Conservation (phyloP, 108 stramenopile species). For the Cyclostephanos tholiformis region DNA sequence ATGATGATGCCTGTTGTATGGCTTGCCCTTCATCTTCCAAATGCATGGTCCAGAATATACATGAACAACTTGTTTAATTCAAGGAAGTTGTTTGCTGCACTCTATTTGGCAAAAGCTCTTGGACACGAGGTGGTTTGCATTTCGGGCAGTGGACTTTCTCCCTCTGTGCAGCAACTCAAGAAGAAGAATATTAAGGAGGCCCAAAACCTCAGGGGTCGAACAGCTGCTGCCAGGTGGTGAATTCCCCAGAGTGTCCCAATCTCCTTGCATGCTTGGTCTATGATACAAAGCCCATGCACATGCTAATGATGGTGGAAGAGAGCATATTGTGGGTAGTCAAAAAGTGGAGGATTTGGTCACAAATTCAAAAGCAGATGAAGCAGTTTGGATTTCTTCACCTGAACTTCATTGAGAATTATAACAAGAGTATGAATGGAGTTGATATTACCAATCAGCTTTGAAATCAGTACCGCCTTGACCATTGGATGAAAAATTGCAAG, state of each 20-base stretch:
- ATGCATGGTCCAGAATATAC: not conserved
- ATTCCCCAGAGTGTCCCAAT: not conserved
- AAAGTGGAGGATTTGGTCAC: constrained; percentile 16
- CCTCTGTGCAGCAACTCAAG: not conserved
- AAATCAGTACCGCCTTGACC: too few relatives aligned
- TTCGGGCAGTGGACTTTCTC: not conserved
- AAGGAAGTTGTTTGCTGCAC: not conserved
- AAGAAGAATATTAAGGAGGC: constrained; percentile 3
- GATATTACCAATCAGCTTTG: too few relatives aligned
- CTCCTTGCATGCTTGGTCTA: constrained; percentile 20
- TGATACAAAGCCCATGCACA: constrained; percentile 34
- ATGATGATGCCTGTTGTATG: not conserved
- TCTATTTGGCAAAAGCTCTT: not conserved
- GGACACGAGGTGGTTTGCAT: not conserved
- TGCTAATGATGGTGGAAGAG: constrained; percentile 9
- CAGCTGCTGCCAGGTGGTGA: constrained; percentile 4
- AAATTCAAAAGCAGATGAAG: too few relatives aligned
- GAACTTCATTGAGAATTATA: too few relatives aligned
- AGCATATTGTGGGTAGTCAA: constrained; percentile 18
- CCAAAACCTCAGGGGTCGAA: not conserved
- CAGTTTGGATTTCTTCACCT: too few relatives aligned
- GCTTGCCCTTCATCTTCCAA: not conserved
- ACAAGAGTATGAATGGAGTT: too few relatives aligned
- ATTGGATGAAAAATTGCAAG: too few relatives aligned
- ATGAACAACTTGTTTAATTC: constrained; percentile 10